A percentile compares a stretch with the other conserved stretches of the same genome.
Evolutionary conservation across 805 yeast genomes (phyloP).

Genomic region (Diddensiella santjacobensis): DNA sequence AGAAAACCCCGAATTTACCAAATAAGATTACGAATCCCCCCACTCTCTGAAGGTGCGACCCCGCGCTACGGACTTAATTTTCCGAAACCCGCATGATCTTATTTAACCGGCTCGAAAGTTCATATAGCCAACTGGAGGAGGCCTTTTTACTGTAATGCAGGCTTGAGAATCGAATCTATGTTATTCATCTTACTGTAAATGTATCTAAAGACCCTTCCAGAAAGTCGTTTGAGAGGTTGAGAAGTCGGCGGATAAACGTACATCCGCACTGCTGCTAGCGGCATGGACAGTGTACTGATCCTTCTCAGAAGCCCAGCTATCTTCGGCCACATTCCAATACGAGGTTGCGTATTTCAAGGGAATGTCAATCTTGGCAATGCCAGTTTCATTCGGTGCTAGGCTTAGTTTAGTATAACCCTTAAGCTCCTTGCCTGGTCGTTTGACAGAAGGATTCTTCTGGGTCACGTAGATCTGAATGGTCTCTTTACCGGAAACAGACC

Average conservation of each 20-base stretch:
- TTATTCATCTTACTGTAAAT: neutral
- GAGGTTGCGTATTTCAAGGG: constrained; percentile 51
- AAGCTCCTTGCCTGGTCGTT: constrained; percentile 57
- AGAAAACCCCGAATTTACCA: too few species aligned
- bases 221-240: constrained; percentile 5
- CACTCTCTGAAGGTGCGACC: too few species aligned
- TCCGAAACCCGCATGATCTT: too few species aligned
- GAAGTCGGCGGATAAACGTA: constrained; percentile 6
- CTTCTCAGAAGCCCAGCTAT: constrained; percentile 48
- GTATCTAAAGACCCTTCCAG: constrained; percentile 15
- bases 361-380: constrained; percentile 36
- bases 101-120: too few species aligned
- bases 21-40: too few species aligned
- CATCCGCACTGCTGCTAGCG: constrained; percentile 11
- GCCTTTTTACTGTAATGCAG: too few species aligned
- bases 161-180: too few species aligned
- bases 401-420: constrained; percentile 51
- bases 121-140: too few species aligned
- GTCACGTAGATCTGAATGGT: constrained; percentile 50
- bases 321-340: constrained; percentile 46
- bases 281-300: constrained; percentile 42
- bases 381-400: constrained; percentile 42
- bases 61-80: too few species aligned
- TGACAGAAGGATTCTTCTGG: constrained; percentile 34
- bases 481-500: constrained; percentile 47